These are phyloP conservation scores for Chalara sp. DNA, from an alignment of 2,329 filamentous ascomycete species.

Conservation along the genomic window DNA sequence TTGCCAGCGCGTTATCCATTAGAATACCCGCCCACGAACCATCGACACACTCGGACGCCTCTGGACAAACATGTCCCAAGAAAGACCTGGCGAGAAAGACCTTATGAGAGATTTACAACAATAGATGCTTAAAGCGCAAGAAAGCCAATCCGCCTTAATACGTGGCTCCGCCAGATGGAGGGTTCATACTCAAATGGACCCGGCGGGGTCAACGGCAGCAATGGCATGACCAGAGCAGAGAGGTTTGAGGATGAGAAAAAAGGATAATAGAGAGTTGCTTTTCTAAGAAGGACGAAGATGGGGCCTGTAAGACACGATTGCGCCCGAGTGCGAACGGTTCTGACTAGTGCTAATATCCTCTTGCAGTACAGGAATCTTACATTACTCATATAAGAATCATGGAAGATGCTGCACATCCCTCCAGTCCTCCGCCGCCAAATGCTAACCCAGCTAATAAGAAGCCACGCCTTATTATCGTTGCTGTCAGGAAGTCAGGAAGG, in stretches of 20 bases:
- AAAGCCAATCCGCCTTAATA: neutral
- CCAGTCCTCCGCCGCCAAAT: conserved; percentile 75
- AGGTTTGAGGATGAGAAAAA: conserved; percentile 94
- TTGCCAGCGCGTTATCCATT: too few relatives aligned
- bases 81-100: too few relatives aligned
- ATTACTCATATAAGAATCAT: conserved; percentile 93
- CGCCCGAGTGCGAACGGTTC: neutral
- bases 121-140: too few relatives aligned
- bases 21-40: too few relatives aligned
- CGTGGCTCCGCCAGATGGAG: conserved; percentile 28
- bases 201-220: conserved; percentile 24
- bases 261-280: conserved; percentile 95
- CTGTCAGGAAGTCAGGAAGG: conserved; percentile 84
- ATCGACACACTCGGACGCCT: too few relatives aligned
- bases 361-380: conserved; percentile 78
- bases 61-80: too few relatives aligned
- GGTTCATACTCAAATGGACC: conserved; percentile 25
- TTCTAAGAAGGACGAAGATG: conserved; percentile 79
- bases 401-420: conserved; percentile 80
- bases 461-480: conserved; percentile 82
- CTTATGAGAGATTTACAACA: too few relatives aligned
- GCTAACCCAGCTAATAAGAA: conserved; percentile 74
- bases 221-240: conserved; percentile 50
- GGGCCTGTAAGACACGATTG: conserved; percentile 53
- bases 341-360: conserved; percentile 16